Percentiles rank a stretch among this genome's conserved stretches.
Conservation (phyloP, 345 rosid species). For the Rhodomyrtus tomentosa region DNA sequence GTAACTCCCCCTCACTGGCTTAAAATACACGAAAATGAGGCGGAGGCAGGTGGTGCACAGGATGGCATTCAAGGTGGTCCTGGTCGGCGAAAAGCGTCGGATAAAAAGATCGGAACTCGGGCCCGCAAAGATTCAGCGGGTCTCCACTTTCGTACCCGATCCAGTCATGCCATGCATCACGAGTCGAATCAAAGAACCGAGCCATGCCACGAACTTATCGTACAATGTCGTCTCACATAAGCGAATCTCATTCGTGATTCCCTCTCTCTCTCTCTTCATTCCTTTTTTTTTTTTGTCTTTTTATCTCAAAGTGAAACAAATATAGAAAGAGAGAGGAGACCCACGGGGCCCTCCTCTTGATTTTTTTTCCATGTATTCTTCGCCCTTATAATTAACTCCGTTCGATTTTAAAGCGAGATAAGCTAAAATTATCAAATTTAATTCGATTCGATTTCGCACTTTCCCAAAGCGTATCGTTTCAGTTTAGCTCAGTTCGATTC, state of each 20-base stretch:
- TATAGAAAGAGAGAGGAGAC: neutral
- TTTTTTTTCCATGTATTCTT: neutral
- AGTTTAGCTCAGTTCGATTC: too few relatives aligned
- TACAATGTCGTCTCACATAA: neutral
- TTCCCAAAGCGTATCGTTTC: neutral
- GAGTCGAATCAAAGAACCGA: neutral
- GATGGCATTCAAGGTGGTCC: neutral
- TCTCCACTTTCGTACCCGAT: neutral
- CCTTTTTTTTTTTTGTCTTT: neutral
- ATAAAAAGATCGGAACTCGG: neutral
- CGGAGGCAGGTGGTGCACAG: neutral
- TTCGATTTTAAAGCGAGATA: neutral
- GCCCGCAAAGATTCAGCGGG: neutral
- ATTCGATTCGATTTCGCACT: neutral
- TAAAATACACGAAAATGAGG: neutral
- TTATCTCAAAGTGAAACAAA: neutral
- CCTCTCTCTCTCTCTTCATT: neutral
- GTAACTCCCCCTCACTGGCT: neutral
- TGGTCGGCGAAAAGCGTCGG: neutral
- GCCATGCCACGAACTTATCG: neutral
- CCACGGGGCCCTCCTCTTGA: neutral
- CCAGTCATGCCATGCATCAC: neutral
- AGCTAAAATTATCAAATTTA: neutral
- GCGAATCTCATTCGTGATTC: neutral
- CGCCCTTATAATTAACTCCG: neutral